Percentiles rank a stretch among this genome's conserved stretches.
phyloP scores from a whole-genome alignment of 2,329 filamentous ascomycete genomes.

The Cercospora sp. region DNA sequence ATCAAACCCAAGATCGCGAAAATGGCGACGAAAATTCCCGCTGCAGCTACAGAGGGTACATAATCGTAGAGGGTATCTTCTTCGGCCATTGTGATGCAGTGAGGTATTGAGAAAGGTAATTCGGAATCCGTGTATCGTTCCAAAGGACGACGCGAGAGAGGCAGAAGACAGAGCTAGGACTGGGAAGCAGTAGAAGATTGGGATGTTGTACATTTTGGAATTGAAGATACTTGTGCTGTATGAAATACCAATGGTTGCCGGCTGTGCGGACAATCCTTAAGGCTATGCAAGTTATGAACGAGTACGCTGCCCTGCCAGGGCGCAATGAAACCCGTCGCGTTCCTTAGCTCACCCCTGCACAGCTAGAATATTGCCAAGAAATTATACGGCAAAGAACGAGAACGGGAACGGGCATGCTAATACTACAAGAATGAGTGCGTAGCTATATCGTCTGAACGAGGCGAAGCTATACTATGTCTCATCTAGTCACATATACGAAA shows the following conservation, averaged over 20 bases:
- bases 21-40: conserved; percentile 23
- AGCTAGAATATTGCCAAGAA: background rate
- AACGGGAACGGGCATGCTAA: background rate
- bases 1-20: conserved; percentile 36
- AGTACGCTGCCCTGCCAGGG: background rate
- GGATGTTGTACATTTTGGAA: background rate
- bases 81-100: background rate
- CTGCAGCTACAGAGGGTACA: conserved; percentile 32
- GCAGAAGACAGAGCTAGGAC: background rate
- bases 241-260: background rate
- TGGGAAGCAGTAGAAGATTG: background rate
- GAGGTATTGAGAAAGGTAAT: background rate
- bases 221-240: background rate
- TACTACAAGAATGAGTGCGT: background rate
- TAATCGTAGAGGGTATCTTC: background rate
- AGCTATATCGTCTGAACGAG: background rate
- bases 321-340: background rate
- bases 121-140: background rate
- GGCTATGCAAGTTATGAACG: background rate
- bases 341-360: background rate
- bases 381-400: background rate
- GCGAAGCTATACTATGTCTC: background rate
- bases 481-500: background rate
- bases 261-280: background rate
- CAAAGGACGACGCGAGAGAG: background rate